Conservation (phyloP, 2,329 filamentous ascomycete genomes). For the Arthrobotrys iridis region DNA sequence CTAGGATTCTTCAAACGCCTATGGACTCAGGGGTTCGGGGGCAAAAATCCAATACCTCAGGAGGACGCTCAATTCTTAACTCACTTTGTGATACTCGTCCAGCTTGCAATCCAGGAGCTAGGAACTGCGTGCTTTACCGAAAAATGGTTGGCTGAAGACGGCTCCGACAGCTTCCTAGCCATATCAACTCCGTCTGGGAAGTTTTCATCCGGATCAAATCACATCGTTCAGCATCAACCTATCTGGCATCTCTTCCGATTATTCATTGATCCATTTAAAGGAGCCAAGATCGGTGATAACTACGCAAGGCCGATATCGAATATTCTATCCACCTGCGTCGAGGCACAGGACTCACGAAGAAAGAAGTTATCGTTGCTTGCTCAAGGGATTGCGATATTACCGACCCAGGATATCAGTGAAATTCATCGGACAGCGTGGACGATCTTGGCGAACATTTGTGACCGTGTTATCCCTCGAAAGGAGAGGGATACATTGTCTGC, state of each 20-base stretch:
- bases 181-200: conserved; percentile 74
- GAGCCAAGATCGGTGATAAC: conserved; percentile 65
- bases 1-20: conserved; percentile 75
- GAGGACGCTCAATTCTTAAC: conserved; percentile 63
- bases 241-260: conserved; percentile 74
- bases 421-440: conserved; percentile 66
- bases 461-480: conserved; percentile 62
- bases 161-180: conserved; percentile 70
- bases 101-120: conserved; percentile 67
- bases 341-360: conserved; percentile 59
- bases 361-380: conserved; percentile 57
- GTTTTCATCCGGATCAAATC: conserved; percentile 65
- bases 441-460: conserved; percentile 62
- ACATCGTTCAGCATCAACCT: conserved; percentile 66
- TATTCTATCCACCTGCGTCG: conserved; percentile 55
- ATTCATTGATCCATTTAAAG: conserved; percentile 67
- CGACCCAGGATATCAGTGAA: conserved; percentile 64
- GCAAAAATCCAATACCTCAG: conserved; percentile 56
- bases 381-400: conserved; percentile 66
- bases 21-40: conserved; percentile 70
- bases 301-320: conserved; percentile 56
- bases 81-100: conserved; percentile 66
- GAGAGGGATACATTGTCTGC: conserved; percentile 61
- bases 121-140: conserved; percentile 73
- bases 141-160: conserved; percentile 67